These are phyloP conservation scores for Gynostemma pentaphyllum DNA, from an alignment of 306 rosid genomes.

Conservation along the genomic window DNA sequence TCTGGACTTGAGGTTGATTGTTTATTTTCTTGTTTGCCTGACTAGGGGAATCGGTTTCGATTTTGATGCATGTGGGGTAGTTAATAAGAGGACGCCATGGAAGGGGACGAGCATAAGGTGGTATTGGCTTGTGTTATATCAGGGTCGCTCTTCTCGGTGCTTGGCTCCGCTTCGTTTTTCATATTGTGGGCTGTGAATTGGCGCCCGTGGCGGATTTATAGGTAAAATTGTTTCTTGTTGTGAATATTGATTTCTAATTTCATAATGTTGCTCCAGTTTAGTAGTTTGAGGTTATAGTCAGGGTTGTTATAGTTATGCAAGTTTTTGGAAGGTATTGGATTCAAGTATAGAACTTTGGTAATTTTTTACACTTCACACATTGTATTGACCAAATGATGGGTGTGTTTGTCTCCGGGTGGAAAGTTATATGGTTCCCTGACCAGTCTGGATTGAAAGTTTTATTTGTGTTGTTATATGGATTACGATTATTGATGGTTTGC, in stretches of 20 bases:
- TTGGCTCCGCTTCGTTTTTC: slow-evolving; percentile 72
- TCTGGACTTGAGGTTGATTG: slow-evolving; percentile 3
- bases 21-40: background rate
- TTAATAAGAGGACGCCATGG: slow-evolving; percentile 49
- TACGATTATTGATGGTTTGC: too few species aligned
- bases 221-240: slow-evolving; percentile 27
- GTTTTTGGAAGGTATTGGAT: background rate
- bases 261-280: slow-evolving; percentile 1
- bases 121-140: slow-evolving; percentile 72
- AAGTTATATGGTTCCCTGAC: background rate
- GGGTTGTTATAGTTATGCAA: background rate
- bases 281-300: background rate
- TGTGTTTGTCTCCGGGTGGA: background rate
- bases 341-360: background rate
- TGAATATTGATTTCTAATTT: background rate
- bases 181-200: slow-evolving; percentile 95
- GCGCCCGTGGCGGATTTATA: slow-evolving; percentile 99
- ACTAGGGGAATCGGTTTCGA: slow-evolving; percentile 10
- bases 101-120: slow-evolving; percentile 59
- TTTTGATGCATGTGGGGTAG: slow-evolving; percentile 55
- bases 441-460: background rate
- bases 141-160: slow-evolving; percentile 69
- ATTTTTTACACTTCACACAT: background rate
- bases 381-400: background rate
- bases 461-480: background rate